phyloP scores from a whole-genome alignment of 768 basidiomycete species.

The Mycena pura region DNA sequence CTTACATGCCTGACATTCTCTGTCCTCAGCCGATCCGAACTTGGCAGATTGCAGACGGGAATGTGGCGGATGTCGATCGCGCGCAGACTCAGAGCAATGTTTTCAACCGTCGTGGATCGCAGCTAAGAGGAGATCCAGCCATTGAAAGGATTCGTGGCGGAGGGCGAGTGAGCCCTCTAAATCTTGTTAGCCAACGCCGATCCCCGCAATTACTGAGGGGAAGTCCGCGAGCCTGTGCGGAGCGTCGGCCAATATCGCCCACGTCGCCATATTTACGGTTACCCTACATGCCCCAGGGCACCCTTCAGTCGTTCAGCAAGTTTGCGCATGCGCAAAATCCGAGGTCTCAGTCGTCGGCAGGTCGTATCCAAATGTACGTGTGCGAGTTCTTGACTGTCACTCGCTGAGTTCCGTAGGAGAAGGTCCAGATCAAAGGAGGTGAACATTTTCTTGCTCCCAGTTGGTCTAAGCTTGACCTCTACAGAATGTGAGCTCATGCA shows the following conservation, averaged over 20 bases:
- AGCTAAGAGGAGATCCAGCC: neutral
- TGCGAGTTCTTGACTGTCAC: neutral
- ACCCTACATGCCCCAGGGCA: neutral
- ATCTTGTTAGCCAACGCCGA: neutral
- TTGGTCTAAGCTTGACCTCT: too few relatives aligned
- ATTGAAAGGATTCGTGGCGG: neutral
- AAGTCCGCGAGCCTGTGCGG: neutral
- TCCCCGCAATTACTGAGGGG: neutral
- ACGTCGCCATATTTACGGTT: neutral
- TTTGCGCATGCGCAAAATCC: neutral
- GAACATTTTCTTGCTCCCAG: too few relatives aligned
- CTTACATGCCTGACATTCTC: too few relatives aligned
- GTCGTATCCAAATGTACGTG: neutral
- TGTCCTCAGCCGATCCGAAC: neutral
- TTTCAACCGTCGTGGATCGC: neutral
- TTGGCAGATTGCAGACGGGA: neutral
- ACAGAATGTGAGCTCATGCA: too few relatives aligned
- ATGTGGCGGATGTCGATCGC: neutral
- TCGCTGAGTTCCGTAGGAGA: neutral
- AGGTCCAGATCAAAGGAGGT: too few relatives aligned
- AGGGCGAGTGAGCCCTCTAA: conserved; percentile 3
- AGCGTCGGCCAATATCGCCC: conserved; percentile 2
- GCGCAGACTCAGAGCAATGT: neutral
- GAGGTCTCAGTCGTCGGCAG: neutral
- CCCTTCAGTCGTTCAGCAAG: neutral